Evolutionary conservation across 352 stramenopile genomes (phyloP).

Genomic region (Pythium utonaiense): DNA sequence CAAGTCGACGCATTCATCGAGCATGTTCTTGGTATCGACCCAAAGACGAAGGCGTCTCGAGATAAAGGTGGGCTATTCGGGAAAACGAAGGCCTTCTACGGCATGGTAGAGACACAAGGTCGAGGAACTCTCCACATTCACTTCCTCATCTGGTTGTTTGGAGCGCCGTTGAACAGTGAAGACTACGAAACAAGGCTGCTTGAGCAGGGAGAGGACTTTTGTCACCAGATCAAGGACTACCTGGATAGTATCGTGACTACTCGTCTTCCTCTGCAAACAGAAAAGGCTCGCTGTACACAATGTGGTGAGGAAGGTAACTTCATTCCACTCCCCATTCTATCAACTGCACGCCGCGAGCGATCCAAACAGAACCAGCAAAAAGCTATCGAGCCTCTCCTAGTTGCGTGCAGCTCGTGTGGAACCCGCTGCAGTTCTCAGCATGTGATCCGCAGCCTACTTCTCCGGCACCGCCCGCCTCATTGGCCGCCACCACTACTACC

Average conservation of each 20-base stretch:
- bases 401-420: constrained; percentile 2
- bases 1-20: constrained; percentile 8
- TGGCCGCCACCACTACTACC: constrained; percentile 3
- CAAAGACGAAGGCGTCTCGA: neutral
- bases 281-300: neutral
- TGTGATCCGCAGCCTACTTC: neutral
- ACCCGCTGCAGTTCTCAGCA: neutral
- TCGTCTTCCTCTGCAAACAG: neutral
- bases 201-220: neutral
- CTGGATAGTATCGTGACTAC: constrained; percentile 4
- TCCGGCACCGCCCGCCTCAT: constrained; percentile 5
- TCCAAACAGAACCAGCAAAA: neutral
- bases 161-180: constrained; percentile 6
- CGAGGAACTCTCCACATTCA: constrained; percentile 16
- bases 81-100: constrained; percentile 8
- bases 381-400: neutral
- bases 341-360: neutral
- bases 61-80: constrained; percentile 2
- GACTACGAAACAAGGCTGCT: no score
- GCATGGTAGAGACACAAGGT: constrained; percentile 17
- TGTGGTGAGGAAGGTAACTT: neutral
- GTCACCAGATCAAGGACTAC: no score
- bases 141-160: constrained; percentile 10
- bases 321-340: neutral
- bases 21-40: constrained; percentile 5